Evolutionary conservation across 352 stramenopile genomes (phyloP).

Genomic region (Phytophthora uliginosa): DNA sequence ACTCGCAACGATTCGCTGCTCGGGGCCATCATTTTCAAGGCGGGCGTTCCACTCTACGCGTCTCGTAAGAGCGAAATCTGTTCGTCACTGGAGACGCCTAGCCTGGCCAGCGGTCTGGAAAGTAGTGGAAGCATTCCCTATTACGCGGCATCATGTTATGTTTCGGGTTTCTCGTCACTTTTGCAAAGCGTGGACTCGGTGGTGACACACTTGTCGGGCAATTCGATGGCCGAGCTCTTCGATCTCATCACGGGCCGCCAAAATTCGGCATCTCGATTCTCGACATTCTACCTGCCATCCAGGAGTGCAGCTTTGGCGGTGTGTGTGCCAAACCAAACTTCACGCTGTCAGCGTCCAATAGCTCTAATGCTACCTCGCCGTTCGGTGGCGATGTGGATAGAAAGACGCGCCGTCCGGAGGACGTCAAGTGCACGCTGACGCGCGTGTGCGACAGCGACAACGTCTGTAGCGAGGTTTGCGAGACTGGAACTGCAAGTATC

Average conservation of each 20-base stretch:
- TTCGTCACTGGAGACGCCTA: conserved; percentile 41
- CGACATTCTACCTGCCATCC: conserved; percentile 43
- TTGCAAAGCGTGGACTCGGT: conserved; percentile 55
- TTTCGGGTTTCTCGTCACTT: conserved; percentile 40
- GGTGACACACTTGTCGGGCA: conserved; percentile 50
- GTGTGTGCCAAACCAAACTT: conserved; percentile 51
- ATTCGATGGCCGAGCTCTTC: conserved; percentile 55
- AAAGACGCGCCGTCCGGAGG: conserved; percentile 45
- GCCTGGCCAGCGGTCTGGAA: conserved; percentile 44
- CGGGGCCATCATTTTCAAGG: conserved; percentile 48
- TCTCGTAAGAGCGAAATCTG: conserved; percentile 45
- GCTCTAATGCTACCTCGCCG: conserved; percentile 13
- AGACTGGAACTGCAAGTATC: conserved; percentile 55
- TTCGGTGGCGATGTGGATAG: conserved; percentile 15
- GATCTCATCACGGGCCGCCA: conserved; percentile 56
- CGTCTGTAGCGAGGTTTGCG: conserved; percentile 70
- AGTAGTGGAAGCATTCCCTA: conserved; percentile 39
- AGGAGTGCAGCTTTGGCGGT: conserved; percentile 45
- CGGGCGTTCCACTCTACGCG: conserved; percentile 52
- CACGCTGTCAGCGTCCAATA: conserved; percentile 30
- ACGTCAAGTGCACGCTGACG: conserved; percentile 51
- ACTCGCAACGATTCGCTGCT: conserved; percentile 42
- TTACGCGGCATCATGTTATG: conserved; percentile 57
- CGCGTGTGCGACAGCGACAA: conserved; percentile 57
- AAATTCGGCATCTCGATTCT: conserved; percentile 40